These are phyloP conservation scores for Fusarium neocosmosporiellum DNA, from an alignment of 2,329 filamentous ascomycete species.

Conservation along the genomic window DNA sequence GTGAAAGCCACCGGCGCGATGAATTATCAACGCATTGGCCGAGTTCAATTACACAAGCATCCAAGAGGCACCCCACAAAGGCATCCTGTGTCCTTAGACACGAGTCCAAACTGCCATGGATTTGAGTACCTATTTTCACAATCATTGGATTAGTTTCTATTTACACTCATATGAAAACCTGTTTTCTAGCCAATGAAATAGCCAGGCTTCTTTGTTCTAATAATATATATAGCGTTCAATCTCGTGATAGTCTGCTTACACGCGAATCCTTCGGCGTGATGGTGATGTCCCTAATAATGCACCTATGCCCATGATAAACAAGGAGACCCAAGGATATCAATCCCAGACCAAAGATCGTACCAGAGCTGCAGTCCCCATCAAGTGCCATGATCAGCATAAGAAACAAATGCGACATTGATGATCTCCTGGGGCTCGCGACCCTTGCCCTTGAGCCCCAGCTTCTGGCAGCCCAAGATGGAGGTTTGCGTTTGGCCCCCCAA, in stretches of 20 bases:
- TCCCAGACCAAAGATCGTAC: constrained; percentile 15
- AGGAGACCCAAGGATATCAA: constrained; percentile 2
- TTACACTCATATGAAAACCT: background rate
- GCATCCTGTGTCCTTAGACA: background rate
- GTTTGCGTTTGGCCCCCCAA: background rate
- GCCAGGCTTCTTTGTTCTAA: background rate
- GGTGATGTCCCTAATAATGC: background rate
- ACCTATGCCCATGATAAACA: constrained; percentile 5
- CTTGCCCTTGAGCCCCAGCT: constrained; percentile 9
- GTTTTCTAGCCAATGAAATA: background rate
- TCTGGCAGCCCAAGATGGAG: background rate
- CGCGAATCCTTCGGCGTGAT: background rate
- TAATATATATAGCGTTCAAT: background rate
- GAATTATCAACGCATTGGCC: background rate
- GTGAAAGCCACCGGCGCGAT: background rate
- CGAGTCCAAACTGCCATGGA: background rate
- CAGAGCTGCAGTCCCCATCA: constrained; percentile 1
- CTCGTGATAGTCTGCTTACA: background rate
- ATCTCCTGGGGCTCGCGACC: constrained; percentile 8
- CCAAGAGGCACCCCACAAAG: background rate
- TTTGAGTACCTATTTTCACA: background rate
- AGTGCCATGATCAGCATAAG: constrained; percentile 17
- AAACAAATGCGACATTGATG: constrained; percentile 25
- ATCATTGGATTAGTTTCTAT: background rate
- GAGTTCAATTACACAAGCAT: background rate